A percentile compares a stretch with the other conserved stretches of the same genome.
phyloP scores from a whole-genome alignment of 2,329 filamentous ascomycete genomes.

The Colletotrichum sp. region DNA sequence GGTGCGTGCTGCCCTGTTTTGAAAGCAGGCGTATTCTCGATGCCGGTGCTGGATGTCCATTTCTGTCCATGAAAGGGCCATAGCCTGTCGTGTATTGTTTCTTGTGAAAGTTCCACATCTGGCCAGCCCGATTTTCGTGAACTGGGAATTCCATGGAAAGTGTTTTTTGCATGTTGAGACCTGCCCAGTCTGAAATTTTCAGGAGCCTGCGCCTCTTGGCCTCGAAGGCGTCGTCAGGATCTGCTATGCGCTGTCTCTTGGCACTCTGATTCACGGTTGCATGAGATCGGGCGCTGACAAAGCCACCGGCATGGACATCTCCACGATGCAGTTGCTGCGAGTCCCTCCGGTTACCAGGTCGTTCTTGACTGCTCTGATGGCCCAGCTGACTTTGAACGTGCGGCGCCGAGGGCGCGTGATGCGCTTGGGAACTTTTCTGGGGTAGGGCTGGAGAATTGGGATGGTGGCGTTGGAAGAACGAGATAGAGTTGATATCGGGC shows the following conservation, averaged over 20 bases:
- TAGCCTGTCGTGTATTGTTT: background rate
- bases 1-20: background rate
- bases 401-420: background rate
- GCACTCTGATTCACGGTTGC: background rate
- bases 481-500: constrained; percentile 19
- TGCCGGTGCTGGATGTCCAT: background rate
- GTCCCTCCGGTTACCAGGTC: background rate
- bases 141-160: constrained; percentile 14
- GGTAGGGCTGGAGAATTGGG: background rate
- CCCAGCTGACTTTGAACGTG: constrained; percentile 18
- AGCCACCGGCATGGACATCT: background rate
- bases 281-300: background rate
- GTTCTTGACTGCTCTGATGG: constrained; percentile 14
- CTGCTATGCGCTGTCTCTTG: background rate
- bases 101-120: constrained; percentile 14
- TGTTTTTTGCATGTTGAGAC: constrained; percentile 34
- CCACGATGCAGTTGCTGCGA: background rate
- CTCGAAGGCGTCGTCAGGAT: background rate
- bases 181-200: constrained; percentile 30
- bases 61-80: background rate
- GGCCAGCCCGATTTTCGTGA: background rate
- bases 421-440: background rate
- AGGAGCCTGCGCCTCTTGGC: constrained; percentile 19
- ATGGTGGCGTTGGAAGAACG: constrained; percentile 26
- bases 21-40: background rate